Evolutionary conservation across 2,329 filamentous ascomycete species (phyloP), one percentile per base, ranked within the genome.

Genomic region (Sclerotinia nivalis): DNA sequence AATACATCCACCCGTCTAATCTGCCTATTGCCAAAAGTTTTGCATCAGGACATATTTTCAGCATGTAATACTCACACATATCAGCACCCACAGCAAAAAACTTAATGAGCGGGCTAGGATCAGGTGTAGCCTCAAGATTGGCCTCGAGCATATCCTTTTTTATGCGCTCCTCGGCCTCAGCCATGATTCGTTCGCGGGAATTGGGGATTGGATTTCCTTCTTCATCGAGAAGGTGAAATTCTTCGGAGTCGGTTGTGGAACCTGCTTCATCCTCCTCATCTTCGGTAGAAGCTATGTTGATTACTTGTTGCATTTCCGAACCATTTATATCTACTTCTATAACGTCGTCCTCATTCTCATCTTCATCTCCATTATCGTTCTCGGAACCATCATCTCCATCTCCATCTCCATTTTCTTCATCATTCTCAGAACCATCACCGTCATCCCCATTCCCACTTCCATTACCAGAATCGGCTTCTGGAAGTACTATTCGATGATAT

Each of bases 1-100:
- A 65, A 52, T 22, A 52, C 61, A 65, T 65, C 61, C 61, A 65
- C 10, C n/a, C n/a, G 12, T 65, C 47, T 4, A 65, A 40, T 20
- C 61, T 10, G 1, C 31, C 61, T 28, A 65, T 52, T 10, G 31
- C 61, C 6, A 65, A 4, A 0, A 65, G 8, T 5, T 40, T 40
- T 1, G 18, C 61, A 15, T 52, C 34, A 9, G 47, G 15, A 40
- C 61, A 65, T 22, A 52, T 9, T 0, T 1, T 20, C 12, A 22
- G 9, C 61, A 65, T 65, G 0, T 28, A 25, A 2, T 20, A 22
- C n/a, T 52, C n/a, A 5, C 31, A 65, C 61, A 65, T 65, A 2
- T 65, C 61, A 3, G 34, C 34, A 4, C 61, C 61, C 2, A 65
- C 5, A 0, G 61, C 61, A 2, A 65, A 9, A 22, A 28, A 50